A percentile compares a stretch with the other conserved stretches of the same genome.
Evolutionary conservation across 192 early-diverging fungal species (phyloP).

Genomic region (Coemansia sp.): DNA sequence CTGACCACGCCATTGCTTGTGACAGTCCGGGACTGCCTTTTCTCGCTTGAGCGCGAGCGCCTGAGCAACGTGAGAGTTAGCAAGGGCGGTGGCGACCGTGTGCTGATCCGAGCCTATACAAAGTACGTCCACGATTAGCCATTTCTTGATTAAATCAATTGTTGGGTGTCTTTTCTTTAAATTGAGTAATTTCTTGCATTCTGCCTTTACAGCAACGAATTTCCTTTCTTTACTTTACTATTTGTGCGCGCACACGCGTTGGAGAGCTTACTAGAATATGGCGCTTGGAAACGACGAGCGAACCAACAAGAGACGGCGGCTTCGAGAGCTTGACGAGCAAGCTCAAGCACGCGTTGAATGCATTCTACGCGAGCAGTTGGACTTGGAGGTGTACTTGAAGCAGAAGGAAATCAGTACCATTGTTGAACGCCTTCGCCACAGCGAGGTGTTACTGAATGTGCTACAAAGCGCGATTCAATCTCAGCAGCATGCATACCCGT

Average conservation of each 20-base stretch:
- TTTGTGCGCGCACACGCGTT: background rate
- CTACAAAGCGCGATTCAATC: constrained; percentile 55
- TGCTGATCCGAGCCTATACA: constrained; percentile 37
- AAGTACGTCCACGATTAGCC: constrained; percentile 16
- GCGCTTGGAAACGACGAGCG: background rate
- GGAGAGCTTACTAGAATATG: background rate
- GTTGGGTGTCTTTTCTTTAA: background rate
- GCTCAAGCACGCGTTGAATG: constrained; percentile 49
- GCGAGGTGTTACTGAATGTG: constrained; percentile 58
- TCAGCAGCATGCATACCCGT: constrained; percentile 39
- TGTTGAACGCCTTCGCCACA: constrained; percentile 59
- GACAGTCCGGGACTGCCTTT: constrained; percentile 71
- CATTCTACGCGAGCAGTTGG: constrained; percentile 72
- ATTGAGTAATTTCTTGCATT: background rate
- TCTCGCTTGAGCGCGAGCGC: constrained; percentile 71
- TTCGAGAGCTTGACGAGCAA: constrained; percentile 11
- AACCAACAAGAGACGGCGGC: constrained; percentile 8
- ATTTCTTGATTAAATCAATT: too few species aligned
- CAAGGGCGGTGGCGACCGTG: constrained; percentile 43
- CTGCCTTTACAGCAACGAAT: background rate
- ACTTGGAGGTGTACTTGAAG: constrained; percentile 74
- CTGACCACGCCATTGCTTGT: constrained; percentile 55
- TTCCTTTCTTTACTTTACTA: background rate
- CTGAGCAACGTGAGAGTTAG: constrained; percentile 39
- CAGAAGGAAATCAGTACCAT: constrained; percentile 69